Percentiles rank a stretch among this genome's conserved stretches.
Conservation (phyloP, 805 yeast species). For the Nakazawaea ernobii region DNA sequence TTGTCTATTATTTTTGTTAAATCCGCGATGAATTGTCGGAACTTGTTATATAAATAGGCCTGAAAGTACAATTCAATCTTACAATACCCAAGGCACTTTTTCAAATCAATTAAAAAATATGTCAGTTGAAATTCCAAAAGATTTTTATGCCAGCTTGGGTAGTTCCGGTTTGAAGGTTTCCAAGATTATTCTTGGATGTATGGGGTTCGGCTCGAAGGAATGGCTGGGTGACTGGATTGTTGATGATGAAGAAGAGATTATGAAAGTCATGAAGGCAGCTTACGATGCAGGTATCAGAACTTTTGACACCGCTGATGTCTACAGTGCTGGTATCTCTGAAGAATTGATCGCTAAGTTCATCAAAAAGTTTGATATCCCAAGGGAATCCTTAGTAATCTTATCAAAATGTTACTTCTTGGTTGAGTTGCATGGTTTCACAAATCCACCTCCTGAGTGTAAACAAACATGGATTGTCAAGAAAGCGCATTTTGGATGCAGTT, state of each 20-base stretch:
- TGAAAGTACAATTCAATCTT: too few relatives aligned
- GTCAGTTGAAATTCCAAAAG: not conserved
- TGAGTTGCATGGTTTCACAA: slow-evolving; percentile 8
- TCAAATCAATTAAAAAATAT: too few relatives aligned
- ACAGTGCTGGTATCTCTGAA: slow-evolving; percentile 23
- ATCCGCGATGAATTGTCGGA: too few relatives aligned
- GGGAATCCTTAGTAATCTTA: slow-evolving; percentile 22
- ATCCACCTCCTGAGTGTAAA: slow-evolving; percentile 18
- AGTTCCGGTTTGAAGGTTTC: slow-evolving; percentile 21
- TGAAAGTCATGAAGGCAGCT: slow-evolving; percentile 36
- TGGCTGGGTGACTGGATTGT: slow-evolving; percentile 36
- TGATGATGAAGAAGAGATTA: slow-evolving; percentile 39
- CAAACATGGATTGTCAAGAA: slow-evolving; percentile 35
- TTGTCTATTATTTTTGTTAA: too few relatives aligned
- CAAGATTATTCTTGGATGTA: slow-evolving; percentile 29
- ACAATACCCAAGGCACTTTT: too few relatives aligned
- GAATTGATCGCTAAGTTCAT: slow-evolving; percentile 21
- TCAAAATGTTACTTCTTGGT: slow-evolving; percentile 20
- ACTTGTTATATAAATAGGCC: too few relatives aligned
- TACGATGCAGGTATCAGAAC: slow-evolving; percentile 41
- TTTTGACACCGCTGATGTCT: slow-evolving; percentile 36
- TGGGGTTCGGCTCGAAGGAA: slow-evolving; percentile 26
- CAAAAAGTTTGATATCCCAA: slow-evolving; percentile 21
- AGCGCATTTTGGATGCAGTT: slow-evolving; percentile 40
- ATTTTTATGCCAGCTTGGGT: slow-evolving; percentile 17